Conservation (phyloP, 805 yeast species). For the Debaryomyces maramus region DNA sequence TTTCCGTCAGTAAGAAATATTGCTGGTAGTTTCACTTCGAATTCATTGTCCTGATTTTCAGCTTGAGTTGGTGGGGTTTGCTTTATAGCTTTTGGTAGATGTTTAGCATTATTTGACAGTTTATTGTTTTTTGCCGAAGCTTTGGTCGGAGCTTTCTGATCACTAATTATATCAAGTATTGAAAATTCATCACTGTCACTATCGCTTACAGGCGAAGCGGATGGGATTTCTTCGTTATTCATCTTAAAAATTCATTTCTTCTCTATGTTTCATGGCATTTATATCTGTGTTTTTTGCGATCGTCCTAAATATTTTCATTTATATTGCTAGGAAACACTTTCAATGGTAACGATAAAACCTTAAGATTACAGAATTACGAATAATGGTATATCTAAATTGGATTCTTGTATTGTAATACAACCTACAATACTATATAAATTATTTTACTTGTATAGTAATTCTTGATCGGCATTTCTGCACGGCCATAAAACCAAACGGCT, state of each 20-base stretch:
- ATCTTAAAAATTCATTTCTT: too few relatives aligned
- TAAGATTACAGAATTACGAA: too few relatives aligned
- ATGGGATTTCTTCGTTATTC: too few relatives aligned
- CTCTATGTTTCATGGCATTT: too few relatives aligned
- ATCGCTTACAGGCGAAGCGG: too few relatives aligned
- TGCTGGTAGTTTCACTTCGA: slow-evolving; percentile 25
- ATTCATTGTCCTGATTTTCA: slow-evolving; percentile 12
- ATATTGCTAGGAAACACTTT: too few relatives aligned
- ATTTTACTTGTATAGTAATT: neutral
- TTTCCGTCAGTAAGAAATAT: slow-evolving; percentile 30
- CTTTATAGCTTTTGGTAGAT: neutral
- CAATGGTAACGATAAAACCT: too few relatives aligned
- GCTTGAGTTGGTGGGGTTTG: neutral
- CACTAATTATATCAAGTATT: slow-evolving; percentile 6
- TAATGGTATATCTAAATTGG: too few relatives aligned
- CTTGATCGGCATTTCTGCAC: slow-evolving; percentile 4
- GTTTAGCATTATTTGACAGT: neutral
- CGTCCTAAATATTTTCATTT: slow-evolving; percentile 1
- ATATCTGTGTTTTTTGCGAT: too few relatives aligned
- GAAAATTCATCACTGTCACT: slow-evolving; percentile 6
- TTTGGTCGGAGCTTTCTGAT: neutral
- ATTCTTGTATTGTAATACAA: too few relatives aligned
- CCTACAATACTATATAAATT: too few relatives aligned
- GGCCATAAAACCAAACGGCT: slow-evolving; percentile 7
- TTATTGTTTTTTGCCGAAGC: slow-evolving; percentile 1